Evolutionary conservation across 2,329 filamentous ascomycete species (phyloP), one percentile per base, ranked within the genome.

Genomic region (Talaromyces sp.): DNA sequence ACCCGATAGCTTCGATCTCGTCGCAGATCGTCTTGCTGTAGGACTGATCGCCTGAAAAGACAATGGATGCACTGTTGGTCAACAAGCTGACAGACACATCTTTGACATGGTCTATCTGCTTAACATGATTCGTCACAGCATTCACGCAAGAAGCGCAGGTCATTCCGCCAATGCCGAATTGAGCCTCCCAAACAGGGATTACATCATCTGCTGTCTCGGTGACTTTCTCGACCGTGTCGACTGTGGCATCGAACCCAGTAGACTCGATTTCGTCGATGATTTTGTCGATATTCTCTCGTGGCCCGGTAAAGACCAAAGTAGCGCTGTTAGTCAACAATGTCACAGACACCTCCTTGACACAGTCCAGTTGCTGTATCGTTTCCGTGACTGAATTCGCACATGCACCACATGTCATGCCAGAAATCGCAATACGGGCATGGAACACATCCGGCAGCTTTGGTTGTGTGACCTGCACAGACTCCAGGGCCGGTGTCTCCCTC

Each of bases 141-240:
- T 88, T 88, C 62, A 83, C 83, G 71, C 90, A 93, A 13, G 88
- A 84, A 14, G 87, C 86, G 73, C 90, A 92, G 3, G 87, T 91
- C 89, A 93, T 92, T 61, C 90, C 90, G 33, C 83, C 86, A 47
- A 93, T 83, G 22, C 87, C 78, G 16, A 83, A 69, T 11, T 70
- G 72, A 3, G 77, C 71, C 11, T 67, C 59, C 45, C 68, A 72
- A 33, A 69, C 66, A 31, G 64, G 24, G 4, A 27, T 11, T 41
- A 48, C 16, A 54, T 63, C n/a, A 2, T 43, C 24, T 5, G 22
- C 16, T n/a, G 24, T n/a, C 52, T 58, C 19, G 5, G 47, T 22
- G 31, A 60, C 52, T 43, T 64, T 56, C 27, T 60, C 60, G 13
- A 68, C 24, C 22, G 65, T 66, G 19, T 68, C 60, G 5, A 63